Conservation (phyloP, 2,329 filamentous ascomycete genomes). For the Alternaria angustiovoidea region DNA sequence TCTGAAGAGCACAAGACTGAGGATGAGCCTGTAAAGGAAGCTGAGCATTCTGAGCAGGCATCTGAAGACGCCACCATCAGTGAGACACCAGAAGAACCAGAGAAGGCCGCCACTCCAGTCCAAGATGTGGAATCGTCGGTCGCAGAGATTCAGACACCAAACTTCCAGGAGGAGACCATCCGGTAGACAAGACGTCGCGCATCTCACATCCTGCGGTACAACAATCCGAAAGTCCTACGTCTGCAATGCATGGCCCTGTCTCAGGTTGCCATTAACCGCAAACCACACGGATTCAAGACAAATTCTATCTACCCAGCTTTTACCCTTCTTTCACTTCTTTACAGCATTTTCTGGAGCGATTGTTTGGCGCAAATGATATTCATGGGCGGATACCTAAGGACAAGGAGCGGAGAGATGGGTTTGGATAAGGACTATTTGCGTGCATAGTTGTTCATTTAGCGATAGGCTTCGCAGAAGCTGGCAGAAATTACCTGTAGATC, state of each 20-base stretch:
- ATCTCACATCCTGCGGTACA: neutral
- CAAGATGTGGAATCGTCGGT: slow-evolving; percentile 33
- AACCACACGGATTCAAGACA: neutral
- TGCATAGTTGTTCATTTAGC: slow-evolving; percentile 19
- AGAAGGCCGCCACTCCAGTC: slow-evolving; percentile 23
- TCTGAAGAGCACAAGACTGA: slow-evolving; percentile 16
- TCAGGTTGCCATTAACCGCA: neutral
- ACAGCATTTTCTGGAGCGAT: slow-evolving; percentile 50
- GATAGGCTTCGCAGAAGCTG: slow-evolving; percentile 14
- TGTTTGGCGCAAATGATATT: slow-evolving; percentile 40
- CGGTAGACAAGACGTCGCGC: slow-evolving; percentile 22
- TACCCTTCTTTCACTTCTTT: slow-evolving; percentile 28
- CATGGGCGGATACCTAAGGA: slow-evolving; percentile 39
- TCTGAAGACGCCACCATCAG: slow-evolving; percentile 14
- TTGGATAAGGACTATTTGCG: slow-evolving; percentile 33
- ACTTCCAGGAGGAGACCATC: slow-evolving; percentile 32
- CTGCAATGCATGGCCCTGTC: neutral
- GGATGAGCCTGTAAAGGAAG: slow-evolving; percentile 21
- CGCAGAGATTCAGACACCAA: slow-evolving; percentile 35
- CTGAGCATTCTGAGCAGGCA: slow-evolving; percentile 12
- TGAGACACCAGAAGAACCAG: slow-evolving; percentile 12
- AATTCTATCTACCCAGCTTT: neutral
- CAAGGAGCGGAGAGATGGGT: slow-evolving; percentile 15
- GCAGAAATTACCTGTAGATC: slow-evolving; percentile 23
- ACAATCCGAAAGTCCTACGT: neutral